These are phyloP conservation scores for Saturnispora silvae DNA, from an alignment of 805 yeast species.

Conservation along the genomic window DNA sequence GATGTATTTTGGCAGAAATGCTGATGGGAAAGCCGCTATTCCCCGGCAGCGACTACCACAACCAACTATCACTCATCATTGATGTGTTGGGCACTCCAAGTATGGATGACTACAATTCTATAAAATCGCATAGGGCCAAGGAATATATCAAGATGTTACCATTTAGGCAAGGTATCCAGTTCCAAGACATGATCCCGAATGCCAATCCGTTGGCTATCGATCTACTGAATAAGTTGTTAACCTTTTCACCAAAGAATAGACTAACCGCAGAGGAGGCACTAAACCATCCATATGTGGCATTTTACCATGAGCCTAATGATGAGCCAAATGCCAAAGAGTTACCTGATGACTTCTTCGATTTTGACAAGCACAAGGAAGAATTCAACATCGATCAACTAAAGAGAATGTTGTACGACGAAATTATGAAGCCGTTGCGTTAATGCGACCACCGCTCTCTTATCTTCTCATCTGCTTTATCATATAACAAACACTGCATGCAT, in stretches of 20 bases:
- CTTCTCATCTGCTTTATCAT: background rate
- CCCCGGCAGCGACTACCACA: constrained; percentile 91
- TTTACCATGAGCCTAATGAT: constrained; percentile 92
- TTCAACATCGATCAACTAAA: constrained; percentile 69
- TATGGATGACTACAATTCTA: constrained; percentile 63
- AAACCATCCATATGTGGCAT: constrained; percentile 70
- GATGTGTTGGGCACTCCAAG: constrained; percentile 83
- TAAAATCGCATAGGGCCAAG: constrained; percentile 73
- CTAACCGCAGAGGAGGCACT: constrained; percentile 79
- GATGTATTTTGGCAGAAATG: constrained; percentile 90
- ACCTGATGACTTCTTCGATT: constrained; percentile 80
- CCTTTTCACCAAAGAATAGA: constrained; percentile 75
- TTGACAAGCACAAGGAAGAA: constrained; percentile 75
- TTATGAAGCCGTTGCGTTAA: constrained; percentile 42
- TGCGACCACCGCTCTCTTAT: background rate
- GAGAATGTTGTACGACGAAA: constrained; percentile 68
- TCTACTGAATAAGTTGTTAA: constrained; percentile 53
- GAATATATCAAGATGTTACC: constrained; percentile 82
- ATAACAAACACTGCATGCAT: background rate
- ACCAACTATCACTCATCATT: constrained; percentile 77
- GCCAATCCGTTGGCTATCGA: constrained; percentile 64
- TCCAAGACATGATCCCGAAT: constrained; percentile 36
- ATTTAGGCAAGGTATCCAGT: constrained; percentile 50
- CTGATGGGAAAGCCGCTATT: constrained; percentile 77
- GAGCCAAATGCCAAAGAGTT: constrained; percentile 82